phyloP scores from a whole-genome alignment of 805 yeast species.

The Metschnikowia colocasiae region DNA sequence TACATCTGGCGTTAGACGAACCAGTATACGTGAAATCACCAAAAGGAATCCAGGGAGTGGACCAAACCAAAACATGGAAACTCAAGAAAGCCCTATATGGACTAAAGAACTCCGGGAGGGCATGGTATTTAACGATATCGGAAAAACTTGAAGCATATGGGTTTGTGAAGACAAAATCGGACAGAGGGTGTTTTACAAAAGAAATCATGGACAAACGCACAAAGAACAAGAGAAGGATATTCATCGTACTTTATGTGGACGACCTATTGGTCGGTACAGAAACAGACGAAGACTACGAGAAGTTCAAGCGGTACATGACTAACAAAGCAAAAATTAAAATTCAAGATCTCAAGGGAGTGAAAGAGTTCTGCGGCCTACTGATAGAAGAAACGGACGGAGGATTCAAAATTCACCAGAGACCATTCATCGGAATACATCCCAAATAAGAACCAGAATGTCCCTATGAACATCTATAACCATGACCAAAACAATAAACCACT shows the following conservation, averaged over 20 bases:
- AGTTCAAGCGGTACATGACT: neutral
- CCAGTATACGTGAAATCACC: neutral
- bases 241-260: neutral
- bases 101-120: neutral
- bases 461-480: too few relatives aligned
- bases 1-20: neutral
- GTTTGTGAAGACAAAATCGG: neutral
- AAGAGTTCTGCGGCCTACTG: neutral
- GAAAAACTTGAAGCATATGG: neutral
- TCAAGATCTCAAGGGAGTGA: neutral
- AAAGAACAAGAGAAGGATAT: neutral
- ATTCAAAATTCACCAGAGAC: neutral
- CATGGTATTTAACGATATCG: neutral
- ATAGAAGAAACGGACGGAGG: neutral
- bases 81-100: too few relatives aligned
- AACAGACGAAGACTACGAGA: neutral
- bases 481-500: too few relatives aligned
- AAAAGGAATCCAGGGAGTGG: neutral
- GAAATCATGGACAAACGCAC: neutral
- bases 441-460: neutral
- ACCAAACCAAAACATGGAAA: neutral
- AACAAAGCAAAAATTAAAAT: neutral
- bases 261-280: neutral
- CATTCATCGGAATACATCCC: neutral
- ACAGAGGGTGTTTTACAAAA: neutral